Evolutionary conservation across 352 stramenopile species (phyloP), one percentile per base, ranked within the genome.

Genomic region (Globisporangium parvum): DNA sequence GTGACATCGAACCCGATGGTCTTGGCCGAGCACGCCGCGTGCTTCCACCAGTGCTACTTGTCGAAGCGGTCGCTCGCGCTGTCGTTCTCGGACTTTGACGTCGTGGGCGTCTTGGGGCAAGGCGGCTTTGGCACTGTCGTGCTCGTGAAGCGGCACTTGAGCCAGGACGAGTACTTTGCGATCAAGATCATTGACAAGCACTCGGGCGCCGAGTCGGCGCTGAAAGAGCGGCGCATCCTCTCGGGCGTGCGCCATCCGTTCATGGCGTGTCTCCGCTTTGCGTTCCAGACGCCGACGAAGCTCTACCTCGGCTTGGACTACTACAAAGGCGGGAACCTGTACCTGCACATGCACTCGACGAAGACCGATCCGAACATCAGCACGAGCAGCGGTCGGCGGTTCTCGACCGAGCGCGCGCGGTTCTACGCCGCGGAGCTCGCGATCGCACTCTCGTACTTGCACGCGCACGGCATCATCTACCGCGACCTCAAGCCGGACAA

Each of bases 121-220:
- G 83, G 83, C 41, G 80, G 80, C 14, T 91, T 91, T 26, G 83
- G 80, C 39, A 93, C 83, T 1, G 83, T 93, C 53, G 79, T 91
- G 53, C 73, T 93, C 26, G 83, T 91, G 40, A 84, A 90, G 62
- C 80, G 79, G 24, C 80, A 93, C 58, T 51, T 90, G 50, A 88
- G 74, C 51, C 64, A 70, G 41, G 80, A 90, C 53, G 80, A 93
- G 55, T 88, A 87, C 62, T 93, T 91, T 56, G 83, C 83, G 42
- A 91, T 93, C 63, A 93, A 93, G 70, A 93, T 93, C 61, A 90
- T 91, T 57, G 80, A 90, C 67, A 93, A 93, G 57, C 75, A 89
- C 49, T 90, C 76, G 14, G 77, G 76, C 35, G 80, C 80, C 14
- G 80, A 93, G 54, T 85, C 69, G 23, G 80, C 83, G 28, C 53